Percentiles rank a stretch among this genome's conserved stretches.
phyloP scores from a whole-genome alignment of 2,329 filamentous ascomycete species.

The Onygenales sp. region DNA sequence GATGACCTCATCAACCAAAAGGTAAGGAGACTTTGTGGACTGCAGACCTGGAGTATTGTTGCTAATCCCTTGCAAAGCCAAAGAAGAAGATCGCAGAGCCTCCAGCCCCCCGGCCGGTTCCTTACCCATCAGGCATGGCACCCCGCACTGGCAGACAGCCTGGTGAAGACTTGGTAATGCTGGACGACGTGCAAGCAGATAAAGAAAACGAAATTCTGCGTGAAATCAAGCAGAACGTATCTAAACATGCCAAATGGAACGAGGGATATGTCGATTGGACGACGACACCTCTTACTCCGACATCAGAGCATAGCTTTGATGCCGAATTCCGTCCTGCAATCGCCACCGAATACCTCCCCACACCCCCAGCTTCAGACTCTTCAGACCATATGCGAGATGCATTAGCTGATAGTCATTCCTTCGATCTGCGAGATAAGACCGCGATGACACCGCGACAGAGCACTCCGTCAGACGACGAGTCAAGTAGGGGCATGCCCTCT shows the following conservation, averaged over 20 bases:
- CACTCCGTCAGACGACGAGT: constrained; percentile 35
- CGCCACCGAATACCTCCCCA: constrained; percentile 57
- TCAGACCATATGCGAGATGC: constrained; percentile 35
- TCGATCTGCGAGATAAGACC: constrained; percentile 28
- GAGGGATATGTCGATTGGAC: constrained; percentile 81
- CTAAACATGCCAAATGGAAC: constrained; percentile 88
- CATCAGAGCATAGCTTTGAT: constrained; percentile 54
- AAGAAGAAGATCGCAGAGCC: constrained; percentile 59
- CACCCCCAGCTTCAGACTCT: constrained; percentile 39
- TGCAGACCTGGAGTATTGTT: constrained; percentile 24
- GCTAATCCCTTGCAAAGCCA: constrained; percentile 48
- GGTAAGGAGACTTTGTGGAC: constrained; percentile 43
- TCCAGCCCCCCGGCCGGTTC: constrained; percentile 52
- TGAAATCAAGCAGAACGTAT: constrained; percentile 78
- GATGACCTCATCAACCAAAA: constrained; percentile 93
- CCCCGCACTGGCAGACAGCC: constrained; percentile 61
- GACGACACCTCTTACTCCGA: constrained; percentile 71
- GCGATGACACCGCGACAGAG: constrained; percentile 28
- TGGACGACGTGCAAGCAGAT: constrained; percentile 70
- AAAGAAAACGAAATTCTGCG: constrained; percentile 70
- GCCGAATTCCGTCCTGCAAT: constrained; percentile 57
- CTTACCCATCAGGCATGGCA: constrained; percentile 59
- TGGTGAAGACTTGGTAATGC: constrained; percentile 67
- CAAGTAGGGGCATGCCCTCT: constrained; percentile 44
- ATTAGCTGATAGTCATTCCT: constrained; percentile 23